Evolutionary conservation across 2,329 filamentous ascomycete genomes (phyloP).

Genomic region (Uncinocarpus reesii): DNA sequence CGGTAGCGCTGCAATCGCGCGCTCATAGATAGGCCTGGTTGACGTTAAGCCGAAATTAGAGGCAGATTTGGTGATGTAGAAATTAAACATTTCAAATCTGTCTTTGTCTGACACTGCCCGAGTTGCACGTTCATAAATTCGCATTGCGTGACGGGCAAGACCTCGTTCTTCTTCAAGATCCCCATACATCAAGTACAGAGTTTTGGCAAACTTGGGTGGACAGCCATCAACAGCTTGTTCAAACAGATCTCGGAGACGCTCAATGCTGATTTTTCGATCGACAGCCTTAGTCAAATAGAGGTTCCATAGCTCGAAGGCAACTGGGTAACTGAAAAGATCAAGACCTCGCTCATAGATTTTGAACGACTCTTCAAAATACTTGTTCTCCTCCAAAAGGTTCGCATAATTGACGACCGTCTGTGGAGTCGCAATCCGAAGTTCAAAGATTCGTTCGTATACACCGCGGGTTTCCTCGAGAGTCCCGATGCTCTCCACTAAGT

Average conservation of each 20-base stretch:
- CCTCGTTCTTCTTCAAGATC: conserved; percentile 93
- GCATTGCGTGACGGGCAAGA: conserved; percentile 91
- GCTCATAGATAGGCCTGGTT: conserved; percentile 89
- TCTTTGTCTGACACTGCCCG: conserved; percentile 91
- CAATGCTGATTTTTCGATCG: conserved; percentile 89
- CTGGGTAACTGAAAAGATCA: conserved; percentile 96
- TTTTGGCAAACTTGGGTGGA: conserved; percentile 90
- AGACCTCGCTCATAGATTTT: conserved; percentile 93
- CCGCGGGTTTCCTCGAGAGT: conserved; percentile 84
- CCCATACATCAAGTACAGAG: conserved; percentile 95
- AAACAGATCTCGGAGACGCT: conserved; percentile 85
- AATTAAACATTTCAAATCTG: conserved; percentile 94
- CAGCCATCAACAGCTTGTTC: conserved; percentile 94
- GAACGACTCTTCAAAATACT: conserved; percentile 95
- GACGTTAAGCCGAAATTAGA: conserved; percentile 96
- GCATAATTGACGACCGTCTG: conserved; percentile 98
- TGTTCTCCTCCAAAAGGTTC: conserved; percentile 84
- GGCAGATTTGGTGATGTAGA: conserved; percentile 97
- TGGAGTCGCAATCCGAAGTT: conserved; percentile 91
- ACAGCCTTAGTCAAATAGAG: conserved; percentile 95
- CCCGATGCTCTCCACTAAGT: conserved; percentile 88
- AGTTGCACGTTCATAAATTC: conserved; percentile 95
- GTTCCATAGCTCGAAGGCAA: conserved; percentile 98
- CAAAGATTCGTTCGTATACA: conserved; percentile 95
- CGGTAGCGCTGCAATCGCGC: conserved; percentile 84